phyloP scores from a whole-genome alignment of 2,329 filamentous ascomycete genomes.

The Talaromyces amestolkiae region DNA sequence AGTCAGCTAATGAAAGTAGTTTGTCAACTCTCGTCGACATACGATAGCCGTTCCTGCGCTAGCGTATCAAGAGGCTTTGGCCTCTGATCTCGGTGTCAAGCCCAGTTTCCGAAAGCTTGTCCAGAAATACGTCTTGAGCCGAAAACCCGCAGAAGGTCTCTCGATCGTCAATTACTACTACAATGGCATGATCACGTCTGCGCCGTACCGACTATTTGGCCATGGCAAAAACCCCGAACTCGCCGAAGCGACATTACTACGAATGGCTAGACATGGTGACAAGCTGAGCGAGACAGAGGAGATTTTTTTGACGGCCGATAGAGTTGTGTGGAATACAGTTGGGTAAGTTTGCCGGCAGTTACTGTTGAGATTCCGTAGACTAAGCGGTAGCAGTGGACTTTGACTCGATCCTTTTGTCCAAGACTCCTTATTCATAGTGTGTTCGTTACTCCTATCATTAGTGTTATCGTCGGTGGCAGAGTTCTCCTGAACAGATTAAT shows the following conservation, averaged over 20 bases:
- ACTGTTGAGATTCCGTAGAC: not conserved
- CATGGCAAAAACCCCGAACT: conserved; percentile 30
- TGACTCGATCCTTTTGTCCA: conserved; percentile 12
- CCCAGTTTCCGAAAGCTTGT: conserved; percentile 33
- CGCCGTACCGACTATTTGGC: conserved; percentile 39
- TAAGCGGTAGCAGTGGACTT: not conserved
- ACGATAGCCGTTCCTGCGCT: conserved; percentile 29
- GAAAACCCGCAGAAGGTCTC: conserved; percentile 28
- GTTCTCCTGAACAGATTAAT: not conserved
- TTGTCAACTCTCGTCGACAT: conserved; percentile 34
- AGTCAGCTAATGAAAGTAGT: conserved; percentile 22
- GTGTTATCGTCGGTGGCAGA: not conserved
- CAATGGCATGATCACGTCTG: conserved; percentile 36
- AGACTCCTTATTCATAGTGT: conserved; percentile 8
- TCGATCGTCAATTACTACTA: conserved; percentile 35
- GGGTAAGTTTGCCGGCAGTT: not conserved
- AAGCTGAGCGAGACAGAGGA: conserved; percentile 29
- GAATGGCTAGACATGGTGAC: conserved; percentile 26
- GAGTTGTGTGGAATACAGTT: not conserved
- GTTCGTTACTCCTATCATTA: conserved; percentile 6
- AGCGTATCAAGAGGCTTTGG: conserved; percentile 34
- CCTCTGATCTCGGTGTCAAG: conserved; percentile 33
- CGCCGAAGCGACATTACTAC: conserved; percentile 34
- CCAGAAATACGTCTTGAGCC: conserved; percentile 25
- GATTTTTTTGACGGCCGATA: conserved; percentile 6